Percentiles rank a stretch among this genome's conserved stretches.
Evolutionary conservation across 257 asterid species (phyloP).

Genomic region (Ballota nigra): DNA sequence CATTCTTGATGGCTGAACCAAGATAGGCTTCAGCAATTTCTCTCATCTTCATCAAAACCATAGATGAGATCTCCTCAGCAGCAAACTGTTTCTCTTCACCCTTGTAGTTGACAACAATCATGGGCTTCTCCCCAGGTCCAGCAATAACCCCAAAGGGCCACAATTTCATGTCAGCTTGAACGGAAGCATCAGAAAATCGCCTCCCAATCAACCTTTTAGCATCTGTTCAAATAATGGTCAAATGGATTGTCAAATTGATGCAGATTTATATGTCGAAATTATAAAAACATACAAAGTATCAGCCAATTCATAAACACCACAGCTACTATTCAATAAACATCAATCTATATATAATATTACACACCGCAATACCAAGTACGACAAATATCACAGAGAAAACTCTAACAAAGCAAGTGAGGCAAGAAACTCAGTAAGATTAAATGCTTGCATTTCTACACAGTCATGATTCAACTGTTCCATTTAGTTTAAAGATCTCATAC

Average conservation of each 20-base stretch:
- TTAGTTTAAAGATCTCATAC: too few relatives aligned
- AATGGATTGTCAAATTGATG: neutral
- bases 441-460: too few relatives aligned
- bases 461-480: too few relatives aligned
- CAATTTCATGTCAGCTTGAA: constrained; percentile 63
- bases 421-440: too few relatives aligned
- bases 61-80: constrained; percentile 88
- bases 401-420: too few relatives aligned
- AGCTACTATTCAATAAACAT: neutral
- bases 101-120: constrained; percentile 69
- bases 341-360: too few relatives aligned
- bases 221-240: constrained; percentile 38
- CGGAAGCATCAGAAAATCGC: constrained; percentile 62
- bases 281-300: neutral
- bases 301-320: neutral
- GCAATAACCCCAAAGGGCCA: constrained; percentile 82
- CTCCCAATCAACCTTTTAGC: constrained; percentile 84
- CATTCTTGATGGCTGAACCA: constrained; percentile 67
- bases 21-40: constrained; percentile 82
- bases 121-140: constrained; percentile 84
- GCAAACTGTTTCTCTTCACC: constrained; percentile 82
- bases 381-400: too few relatives aligned
- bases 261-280: neutral
- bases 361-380: neutral
- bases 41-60: constrained; percentile 76